Percentiles rank a stretch among this genome's conserved stretches.
These are phyloP conservation scores for Cyberlindnera veronae DNA, from an alignment of 805 yeast genomes.

Conservation along the genomic window DNA sequence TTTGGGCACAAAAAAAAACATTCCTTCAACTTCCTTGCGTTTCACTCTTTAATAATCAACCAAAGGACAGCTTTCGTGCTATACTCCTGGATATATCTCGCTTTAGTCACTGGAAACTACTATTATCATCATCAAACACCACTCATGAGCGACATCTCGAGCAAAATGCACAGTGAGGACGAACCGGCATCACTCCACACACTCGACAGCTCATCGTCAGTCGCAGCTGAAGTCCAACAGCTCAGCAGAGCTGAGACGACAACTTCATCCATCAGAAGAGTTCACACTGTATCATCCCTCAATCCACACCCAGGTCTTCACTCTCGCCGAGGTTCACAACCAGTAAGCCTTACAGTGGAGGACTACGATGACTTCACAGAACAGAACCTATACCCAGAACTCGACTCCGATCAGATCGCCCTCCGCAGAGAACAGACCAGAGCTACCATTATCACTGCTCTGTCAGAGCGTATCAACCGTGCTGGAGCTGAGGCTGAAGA, in stretches of 20 bases:
- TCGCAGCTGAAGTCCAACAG: not conserved
- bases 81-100: no score
- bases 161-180: not conserved
- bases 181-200: not conserved
- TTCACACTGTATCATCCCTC: conserved; percentile 11
- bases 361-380: conserved; percentile 19
- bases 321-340: conserved; percentile 2
- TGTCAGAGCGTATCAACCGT: conserved; percentile 20
- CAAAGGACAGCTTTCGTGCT: no score
- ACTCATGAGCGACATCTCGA: not conserved
- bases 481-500: conserved; percentile 5
- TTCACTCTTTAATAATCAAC: no score
- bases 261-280: conserved; percentile 1
- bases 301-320: conserved; percentile 13
- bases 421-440: conserved; percentile 42
- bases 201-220: not conserved
- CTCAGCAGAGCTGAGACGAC: not conserved
- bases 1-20: no score
- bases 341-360: conserved; percentile 3
- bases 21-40: no score
- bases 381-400: conserved; percentile 37
- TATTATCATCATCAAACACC: not conserved
- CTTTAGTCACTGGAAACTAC: no score
- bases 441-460: conserved; percentile 40
- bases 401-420: conserved; percentile 34